A percentile compares a stretch with the other conserved stretches of the same genome.
Evolutionary conservation across 495 filamentous ascomycete species (phyloP).

Genomic region (Penicillium simplicissimum): DNA sequence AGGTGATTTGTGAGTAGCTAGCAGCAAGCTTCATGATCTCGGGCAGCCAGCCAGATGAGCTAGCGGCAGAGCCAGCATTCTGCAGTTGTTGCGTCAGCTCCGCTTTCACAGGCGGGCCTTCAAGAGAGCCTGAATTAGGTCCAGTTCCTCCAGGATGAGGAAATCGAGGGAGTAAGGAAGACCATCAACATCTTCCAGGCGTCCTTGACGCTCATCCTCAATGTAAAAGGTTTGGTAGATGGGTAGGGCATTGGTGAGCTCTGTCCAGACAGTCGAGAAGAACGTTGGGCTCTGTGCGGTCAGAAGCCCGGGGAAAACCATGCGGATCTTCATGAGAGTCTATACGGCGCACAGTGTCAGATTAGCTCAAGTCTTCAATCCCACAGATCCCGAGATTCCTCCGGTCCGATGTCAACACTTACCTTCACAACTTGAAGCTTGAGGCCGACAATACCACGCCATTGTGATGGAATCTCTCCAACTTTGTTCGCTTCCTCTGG

Average conservation of each 20-base stretch:
- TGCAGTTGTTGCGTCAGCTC: slow-evolving; percentile 77
- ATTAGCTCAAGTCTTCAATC: slow-evolving; percentile 7
- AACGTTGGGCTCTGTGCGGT: slow-evolving; percentile 73
- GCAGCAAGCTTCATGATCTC: slow-evolving; percentile 81
- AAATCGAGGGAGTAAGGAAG: slow-evolving; percentile 96
- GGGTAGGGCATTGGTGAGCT: slow-evolving; percentile 68
- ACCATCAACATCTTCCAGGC: slow-evolving; percentile 85
- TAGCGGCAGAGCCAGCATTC: slow-evolving; percentile 55
- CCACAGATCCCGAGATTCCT: neutral
- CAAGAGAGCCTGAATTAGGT: slow-evolving; percentile 86
- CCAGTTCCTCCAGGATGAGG: slow-evolving; percentile 86
- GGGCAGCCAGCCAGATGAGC: slow-evolving; percentile 64
- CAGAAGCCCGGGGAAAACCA: slow-evolving; percentile 78
- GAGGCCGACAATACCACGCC: slow-evolving; percentile 78
- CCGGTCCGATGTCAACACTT: slow-evolving; percentile 11
- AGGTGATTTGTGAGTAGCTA: slow-evolving; percentile 86
- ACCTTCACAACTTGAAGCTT: slow-evolving; percentile 88
- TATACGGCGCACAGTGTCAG: slow-evolving; percentile 27
- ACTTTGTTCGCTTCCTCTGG: slow-evolving; percentile 57
- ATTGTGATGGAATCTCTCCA: slow-evolving; percentile 49
- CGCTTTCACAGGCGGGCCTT: slow-evolving; percentile 81
- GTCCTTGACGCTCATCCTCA: slow-evolving; percentile 77
- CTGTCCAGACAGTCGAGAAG: slow-evolving; percentile 85
- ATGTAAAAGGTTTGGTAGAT: slow-evolving; percentile 82
- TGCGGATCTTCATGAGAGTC: slow-evolving; percentile 87